Percentiles rank a stretch among this genome's conserved stretches.
Conservation (phyloP, 257 asterid species). For the Solanum appendiculatum region DNA sequence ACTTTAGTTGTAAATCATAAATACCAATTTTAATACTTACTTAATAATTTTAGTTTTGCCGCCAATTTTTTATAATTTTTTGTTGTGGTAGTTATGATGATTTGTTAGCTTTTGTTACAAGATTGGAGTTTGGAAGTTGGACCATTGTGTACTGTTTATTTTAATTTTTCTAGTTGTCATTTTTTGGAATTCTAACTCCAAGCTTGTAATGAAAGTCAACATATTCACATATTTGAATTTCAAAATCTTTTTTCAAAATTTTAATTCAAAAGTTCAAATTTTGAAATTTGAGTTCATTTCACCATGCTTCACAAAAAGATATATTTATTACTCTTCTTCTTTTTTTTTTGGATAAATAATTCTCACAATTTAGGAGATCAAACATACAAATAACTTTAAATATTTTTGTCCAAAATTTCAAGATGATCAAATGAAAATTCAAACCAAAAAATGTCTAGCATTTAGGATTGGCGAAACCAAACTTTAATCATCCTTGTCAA, state of each 20-base stretch:
- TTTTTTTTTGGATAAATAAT: neutral
- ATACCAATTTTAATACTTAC: neutral
- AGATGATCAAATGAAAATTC: neutral
- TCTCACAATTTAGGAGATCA: neutral
- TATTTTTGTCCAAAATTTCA: neutral
- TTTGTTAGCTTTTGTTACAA: neutral
- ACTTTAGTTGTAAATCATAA: neutral
- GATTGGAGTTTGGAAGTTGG: neutral
- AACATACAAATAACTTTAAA: neutral
- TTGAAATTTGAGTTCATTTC: neutral
- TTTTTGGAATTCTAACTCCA: neutral
- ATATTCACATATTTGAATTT: neutral
- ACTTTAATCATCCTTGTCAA: neutral
- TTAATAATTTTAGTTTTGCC: neutral
- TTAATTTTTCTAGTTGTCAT: neutral
- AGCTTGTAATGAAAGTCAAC: neutral
- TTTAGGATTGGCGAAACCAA: neutral
- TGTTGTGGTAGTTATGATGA: neutral
- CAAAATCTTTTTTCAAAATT: fast-evolving
- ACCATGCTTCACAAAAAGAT: neutral
- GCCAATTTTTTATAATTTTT: neutral
- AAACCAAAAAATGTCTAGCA: neutral
- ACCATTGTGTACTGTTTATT: neutral
- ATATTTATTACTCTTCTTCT: neutral
- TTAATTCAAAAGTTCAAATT: neutral